A percentile compares a stretch with the other conserved stretches of the same genome.
Evolutionary conservation across 129 eudicot species (phyloP).

Genomic region (Helianthus tuberosus): DNA sequence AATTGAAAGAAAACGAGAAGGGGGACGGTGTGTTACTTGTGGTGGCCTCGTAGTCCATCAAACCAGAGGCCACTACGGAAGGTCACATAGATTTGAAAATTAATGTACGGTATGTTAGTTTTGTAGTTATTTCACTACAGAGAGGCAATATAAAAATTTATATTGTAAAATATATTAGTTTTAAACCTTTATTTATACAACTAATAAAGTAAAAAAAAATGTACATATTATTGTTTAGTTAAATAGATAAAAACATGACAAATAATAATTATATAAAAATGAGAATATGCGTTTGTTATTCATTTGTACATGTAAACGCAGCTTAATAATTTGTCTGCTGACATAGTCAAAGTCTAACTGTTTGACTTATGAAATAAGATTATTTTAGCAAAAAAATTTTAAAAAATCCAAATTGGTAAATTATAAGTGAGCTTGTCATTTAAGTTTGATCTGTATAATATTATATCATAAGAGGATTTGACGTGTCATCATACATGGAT

Average conservation of each 20-base stretch:
- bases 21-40: too few relatives aligned
- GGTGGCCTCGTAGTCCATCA: too few relatives aligned
- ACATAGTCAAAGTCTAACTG: conserved; percentile 1
- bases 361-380: not conserved
- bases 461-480: not conserved
- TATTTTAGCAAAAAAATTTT: not conserved
- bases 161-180: not conserved
- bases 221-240: too few relatives aligned
- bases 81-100: not conserved
- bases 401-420: not conserved
- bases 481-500: not conserved
- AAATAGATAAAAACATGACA: too few relatives aligned
- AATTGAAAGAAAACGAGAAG: too few relatives aligned
- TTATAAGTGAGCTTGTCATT: not conserved
- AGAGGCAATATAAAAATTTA: too few relatives aligned
- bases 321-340: not conserved
- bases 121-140: not conserved
- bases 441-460: not conserved
- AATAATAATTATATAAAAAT: too few relatives aligned
- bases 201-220: too few relatives aligned
- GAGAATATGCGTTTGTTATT: not conserved
- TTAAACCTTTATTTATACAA: not conserved
- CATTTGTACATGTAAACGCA: not conserved
- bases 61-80: too few relatives aligned
- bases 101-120: not conserved